These are phyloP conservation scores for Myrica gale DNA, from an alignment of 306 rosid genomes.

Conservation along the genomic window DNA sequence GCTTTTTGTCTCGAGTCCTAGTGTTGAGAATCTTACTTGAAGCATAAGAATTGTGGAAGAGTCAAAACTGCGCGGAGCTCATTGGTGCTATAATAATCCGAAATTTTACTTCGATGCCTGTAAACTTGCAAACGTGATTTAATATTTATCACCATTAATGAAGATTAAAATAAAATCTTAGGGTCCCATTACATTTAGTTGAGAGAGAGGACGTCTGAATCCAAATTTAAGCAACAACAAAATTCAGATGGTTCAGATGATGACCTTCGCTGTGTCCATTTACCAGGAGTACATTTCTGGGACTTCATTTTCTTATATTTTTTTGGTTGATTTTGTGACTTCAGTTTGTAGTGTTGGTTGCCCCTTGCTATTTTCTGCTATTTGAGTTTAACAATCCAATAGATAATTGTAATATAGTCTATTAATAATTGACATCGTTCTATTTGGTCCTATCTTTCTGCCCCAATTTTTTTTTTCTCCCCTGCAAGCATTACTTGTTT, in stretches of 20 bases:
- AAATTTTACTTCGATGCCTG: background rate
- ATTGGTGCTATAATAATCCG: background rate
- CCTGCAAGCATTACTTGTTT: background rate
- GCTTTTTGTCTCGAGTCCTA: background rate
- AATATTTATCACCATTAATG: background rate
- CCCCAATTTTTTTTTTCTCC: background rate
- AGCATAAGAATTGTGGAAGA: background rate
- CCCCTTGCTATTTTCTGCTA: background rate
- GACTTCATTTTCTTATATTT: background rate
- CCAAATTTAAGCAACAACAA: background rate
- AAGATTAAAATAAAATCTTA: background rate
- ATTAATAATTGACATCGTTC: background rate
- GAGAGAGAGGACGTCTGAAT: background rate
- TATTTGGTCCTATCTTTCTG: background rate
- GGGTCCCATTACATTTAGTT: background rate
- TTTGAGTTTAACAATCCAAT: background rate
- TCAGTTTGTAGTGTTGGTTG: background rate
- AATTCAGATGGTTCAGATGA: too few species aligned
- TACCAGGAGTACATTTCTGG: background rate
- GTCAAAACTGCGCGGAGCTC: background rate
- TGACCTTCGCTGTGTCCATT: background rate
- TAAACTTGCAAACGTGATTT: background rate
- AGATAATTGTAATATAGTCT: background rate
- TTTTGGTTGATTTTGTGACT: background rate
- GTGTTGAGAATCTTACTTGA: conserved; percentile 2